Evolutionary conservation across 1,284 basidiomycete species (phyloP).

Genomic region (Puccinia polysora): DNA sequence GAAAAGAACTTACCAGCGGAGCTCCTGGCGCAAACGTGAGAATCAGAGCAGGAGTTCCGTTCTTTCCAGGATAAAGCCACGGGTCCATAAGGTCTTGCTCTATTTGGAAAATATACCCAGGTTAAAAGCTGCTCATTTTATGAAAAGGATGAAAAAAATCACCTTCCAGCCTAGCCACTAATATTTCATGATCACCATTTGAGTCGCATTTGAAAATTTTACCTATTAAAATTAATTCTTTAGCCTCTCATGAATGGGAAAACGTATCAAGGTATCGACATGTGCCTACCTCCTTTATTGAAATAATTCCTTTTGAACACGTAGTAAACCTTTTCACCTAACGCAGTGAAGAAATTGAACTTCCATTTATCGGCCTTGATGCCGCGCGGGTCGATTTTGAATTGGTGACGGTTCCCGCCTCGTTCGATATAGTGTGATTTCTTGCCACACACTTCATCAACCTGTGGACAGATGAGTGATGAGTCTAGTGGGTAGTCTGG

Average conservation of each 20-base stretch:
- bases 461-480: background rate
- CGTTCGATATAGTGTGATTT: conserved; percentile 1
- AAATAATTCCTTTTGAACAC: background rate
- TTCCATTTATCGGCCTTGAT: conserved; percentile 2
- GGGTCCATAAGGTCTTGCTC: conserved; percentile 10
- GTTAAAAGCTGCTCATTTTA: too few relatives aligned
- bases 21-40: background rate
- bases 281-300: background rate
- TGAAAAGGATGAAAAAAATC: background rate
- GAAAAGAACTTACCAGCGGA: background rate
- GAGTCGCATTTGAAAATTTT: background rate
- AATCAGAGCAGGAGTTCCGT: background rate
- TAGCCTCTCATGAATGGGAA: background rate
- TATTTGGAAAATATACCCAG: background rate
- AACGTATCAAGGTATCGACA: background rate
- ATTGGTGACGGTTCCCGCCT: background rate
- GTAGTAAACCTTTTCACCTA: background rate
- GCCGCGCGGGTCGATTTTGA: background rate
- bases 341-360: background rate
- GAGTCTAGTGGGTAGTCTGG: background rate
- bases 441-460: background rate
- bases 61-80: background rate
- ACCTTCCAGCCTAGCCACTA: background rate
- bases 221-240: background rate
- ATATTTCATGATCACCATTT: background rate